Conservation (phyloP, 2,329 filamentous ascomycete genomes). For the Diaporthe australafricana region DNA sequence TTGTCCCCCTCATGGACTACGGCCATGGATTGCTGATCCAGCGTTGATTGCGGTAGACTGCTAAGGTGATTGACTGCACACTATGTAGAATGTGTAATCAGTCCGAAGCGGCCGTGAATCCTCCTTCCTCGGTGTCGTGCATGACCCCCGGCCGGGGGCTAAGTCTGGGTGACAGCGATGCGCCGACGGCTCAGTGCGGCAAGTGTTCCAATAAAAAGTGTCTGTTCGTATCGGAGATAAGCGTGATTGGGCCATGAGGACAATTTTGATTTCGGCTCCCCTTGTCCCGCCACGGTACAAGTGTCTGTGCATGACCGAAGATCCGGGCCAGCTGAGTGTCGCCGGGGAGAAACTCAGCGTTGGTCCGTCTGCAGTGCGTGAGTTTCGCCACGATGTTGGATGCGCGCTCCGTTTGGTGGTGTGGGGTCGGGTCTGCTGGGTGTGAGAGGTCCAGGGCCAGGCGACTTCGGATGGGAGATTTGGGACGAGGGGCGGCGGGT, state of each 20-base stretch:
- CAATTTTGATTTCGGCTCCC: conserved; percentile 24
- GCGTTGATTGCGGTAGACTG: not conserved
- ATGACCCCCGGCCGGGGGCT: conserved; percentile 2
- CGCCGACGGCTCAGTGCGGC: conserved; percentile 16
- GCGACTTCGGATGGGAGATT: conserved; percentile 14
- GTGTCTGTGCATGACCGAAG: conserved; percentile 21
- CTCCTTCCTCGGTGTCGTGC: not conserved
- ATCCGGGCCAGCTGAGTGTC: conserved; percentile 7
- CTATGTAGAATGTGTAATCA: not conserved
- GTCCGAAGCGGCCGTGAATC: conserved; percentile 14
- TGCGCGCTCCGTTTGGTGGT: conserved; percentile 15
- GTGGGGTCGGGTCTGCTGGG: conserved; percentile 8
- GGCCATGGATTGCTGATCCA: not conserved
- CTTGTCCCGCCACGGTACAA: conserved; percentile 21
- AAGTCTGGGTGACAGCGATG: conserved; percentile 22
- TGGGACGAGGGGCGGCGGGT: conserved; percentile 20
- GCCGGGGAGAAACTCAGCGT: not conserved
- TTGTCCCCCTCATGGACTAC: not conserved
- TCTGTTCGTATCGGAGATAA: conserved; percentile 24
- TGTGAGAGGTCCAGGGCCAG: not conserved
- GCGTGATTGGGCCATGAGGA: conserved; percentile 14
- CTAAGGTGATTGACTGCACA: not conserved
- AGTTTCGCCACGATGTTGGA: conserved; percentile 18
- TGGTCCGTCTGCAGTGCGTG: conserved; percentile 17
- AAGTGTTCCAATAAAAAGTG: not conserved